Conservation (phyloP, 345 rosid species). For the Populus tremula region DNA sequence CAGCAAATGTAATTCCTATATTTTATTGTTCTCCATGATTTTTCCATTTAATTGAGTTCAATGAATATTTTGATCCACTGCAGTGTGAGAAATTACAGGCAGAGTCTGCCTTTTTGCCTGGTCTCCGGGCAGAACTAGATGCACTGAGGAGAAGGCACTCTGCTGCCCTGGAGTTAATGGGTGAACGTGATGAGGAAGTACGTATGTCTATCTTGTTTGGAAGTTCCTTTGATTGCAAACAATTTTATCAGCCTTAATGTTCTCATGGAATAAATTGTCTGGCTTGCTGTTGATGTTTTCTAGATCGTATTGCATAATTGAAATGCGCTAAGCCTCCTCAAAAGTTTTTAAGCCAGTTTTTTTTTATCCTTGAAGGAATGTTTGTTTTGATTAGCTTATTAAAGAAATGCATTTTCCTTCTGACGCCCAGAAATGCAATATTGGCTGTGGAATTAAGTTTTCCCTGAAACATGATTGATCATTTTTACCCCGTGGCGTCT, state of each 20-base stretch:
- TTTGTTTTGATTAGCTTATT: neutral
- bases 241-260: neutral
- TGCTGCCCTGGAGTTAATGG: slow-evolving; percentile 97
- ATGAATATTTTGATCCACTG: slow-evolving; percentile 23
- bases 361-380: neutral
- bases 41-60: neutral
- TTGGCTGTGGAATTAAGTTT: neutral
- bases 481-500: neutral
- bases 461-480: neutral
- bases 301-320: neutral
- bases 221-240: slow-evolving; percentile 1
- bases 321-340: neutral
- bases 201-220: neutral
- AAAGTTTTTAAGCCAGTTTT: neutral
- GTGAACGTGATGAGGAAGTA: slow-evolving; percentile 99
- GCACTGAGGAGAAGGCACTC: slow-evolving; percentile 90
- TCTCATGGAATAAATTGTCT: neutral
- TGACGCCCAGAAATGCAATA: neutral
- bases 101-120: slow-evolving; percentile 71
- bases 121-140: slow-evolving; percentile 85
- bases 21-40: neutral
- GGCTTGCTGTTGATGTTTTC: neutral
- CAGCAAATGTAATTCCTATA: neutral
- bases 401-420: neutral
- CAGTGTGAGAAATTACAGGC: slow-evolving; percentile 86